These are phyloP conservation scores for Arthrobotrys conoides DNA, from an alignment of 2,329 filamentous ascomycete species.

Conservation along the genomic window DNA sequence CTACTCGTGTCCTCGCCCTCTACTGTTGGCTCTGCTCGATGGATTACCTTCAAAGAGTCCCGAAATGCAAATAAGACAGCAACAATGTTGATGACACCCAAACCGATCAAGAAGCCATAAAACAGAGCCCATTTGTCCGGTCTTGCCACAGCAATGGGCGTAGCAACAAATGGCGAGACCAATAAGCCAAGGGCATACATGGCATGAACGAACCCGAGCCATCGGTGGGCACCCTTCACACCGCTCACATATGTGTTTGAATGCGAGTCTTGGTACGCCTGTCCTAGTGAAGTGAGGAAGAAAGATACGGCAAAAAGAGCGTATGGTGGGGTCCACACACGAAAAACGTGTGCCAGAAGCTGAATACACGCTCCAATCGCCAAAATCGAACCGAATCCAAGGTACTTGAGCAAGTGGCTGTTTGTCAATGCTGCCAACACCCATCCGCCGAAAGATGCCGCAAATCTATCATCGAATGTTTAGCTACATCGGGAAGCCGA, in stretches of 20 bases:
- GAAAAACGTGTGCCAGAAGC: constrained; percentile 71
- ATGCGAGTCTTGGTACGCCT: constrained; percentile 76
- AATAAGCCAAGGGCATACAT: constrained; percentile 74
- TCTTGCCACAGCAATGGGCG: constrained; percentile 69
- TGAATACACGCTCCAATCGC: constrained; percentile 73
- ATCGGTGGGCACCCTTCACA: constrained; percentile 72
- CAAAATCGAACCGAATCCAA: constrained; percentile 74
- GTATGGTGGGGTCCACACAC: constrained; percentile 74
- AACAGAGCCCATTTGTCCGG: constrained; percentile 72
- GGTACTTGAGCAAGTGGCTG: constrained; percentile 70
- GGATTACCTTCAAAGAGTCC: constrained; percentile 67
- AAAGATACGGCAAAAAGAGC: constrained; percentile 73
- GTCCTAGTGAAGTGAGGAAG: constrained; percentile 73
- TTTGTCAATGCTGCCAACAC: constrained; percentile 72
- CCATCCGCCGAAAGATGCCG: constrained; percentile 65
- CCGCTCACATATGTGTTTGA: constrained; percentile 75
- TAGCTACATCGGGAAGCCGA: background rate
- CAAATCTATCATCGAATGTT: constrained; percentile 69
- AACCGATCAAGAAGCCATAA: constrained; percentile 72
- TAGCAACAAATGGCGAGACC: constrained; percentile 73
- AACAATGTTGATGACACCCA: constrained; percentile 71
- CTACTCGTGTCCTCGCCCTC: constrained; percentile 62
- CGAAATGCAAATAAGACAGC: constrained; percentile 71
- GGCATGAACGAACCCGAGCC: constrained; percentile 76
- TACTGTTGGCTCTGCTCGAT: constrained; percentile 44